A percentile compares a stretch with the other conserved stretches of the same genome.
Evolutionary conservation across 2,329 filamentous ascomycete species (phyloP).

Genomic region (Penicillium oxalicum): DNA sequence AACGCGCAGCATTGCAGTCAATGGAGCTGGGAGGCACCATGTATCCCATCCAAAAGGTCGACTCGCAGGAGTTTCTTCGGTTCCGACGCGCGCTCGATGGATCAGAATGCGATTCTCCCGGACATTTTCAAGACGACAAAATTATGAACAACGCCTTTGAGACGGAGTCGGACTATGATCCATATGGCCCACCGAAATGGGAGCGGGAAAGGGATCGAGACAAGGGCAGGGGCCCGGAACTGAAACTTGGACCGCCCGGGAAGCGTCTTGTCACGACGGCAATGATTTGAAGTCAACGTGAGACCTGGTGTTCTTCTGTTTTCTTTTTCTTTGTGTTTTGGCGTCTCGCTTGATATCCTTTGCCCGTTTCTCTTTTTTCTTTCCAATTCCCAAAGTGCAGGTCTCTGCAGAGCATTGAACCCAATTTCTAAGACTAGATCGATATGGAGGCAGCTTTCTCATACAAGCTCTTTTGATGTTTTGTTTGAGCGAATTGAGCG

Average conservation of each 20-base stretch:
- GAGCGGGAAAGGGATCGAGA: slow-evolving; percentile 13
- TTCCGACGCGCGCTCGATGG: slow-evolving; percentile 22
- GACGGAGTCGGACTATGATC: slow-evolving; percentile 25
- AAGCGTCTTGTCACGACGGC: slow-evolving; percentile 21
- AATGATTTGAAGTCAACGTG: slow-evolving; percentile 23
- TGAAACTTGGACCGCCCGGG: neutral
- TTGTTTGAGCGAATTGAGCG: too few species aligned
- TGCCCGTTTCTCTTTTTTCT: too few species aligned
- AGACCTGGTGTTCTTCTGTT: too few species aligned
- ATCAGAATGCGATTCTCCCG: slow-evolving; percentile 14
- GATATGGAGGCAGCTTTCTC: too few species aligned
- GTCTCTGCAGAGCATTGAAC: too few species aligned
- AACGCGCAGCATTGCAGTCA: slow-evolving; percentile 26
- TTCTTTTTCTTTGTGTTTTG: too few species aligned
- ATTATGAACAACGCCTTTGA: slow-evolving; percentile 17
- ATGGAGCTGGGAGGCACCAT: slow-evolving; percentile 28
- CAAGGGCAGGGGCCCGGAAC: slow-evolving; percentile 18
- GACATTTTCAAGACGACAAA: slow-evolving; percentile 12
- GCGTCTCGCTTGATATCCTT: neutral
- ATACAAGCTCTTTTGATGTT: too few species aligned
- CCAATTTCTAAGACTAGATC: too few species aligned
- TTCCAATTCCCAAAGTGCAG: neutral
- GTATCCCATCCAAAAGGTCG: slow-evolving; percentile 28
- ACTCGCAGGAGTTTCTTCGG: slow-evolving; percentile 29
- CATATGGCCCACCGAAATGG: slow-evolving; percentile 23